Base-by-base conservation (phyloP, 352 stramenopile species). In the Thraustotheca clavata region DNA sequence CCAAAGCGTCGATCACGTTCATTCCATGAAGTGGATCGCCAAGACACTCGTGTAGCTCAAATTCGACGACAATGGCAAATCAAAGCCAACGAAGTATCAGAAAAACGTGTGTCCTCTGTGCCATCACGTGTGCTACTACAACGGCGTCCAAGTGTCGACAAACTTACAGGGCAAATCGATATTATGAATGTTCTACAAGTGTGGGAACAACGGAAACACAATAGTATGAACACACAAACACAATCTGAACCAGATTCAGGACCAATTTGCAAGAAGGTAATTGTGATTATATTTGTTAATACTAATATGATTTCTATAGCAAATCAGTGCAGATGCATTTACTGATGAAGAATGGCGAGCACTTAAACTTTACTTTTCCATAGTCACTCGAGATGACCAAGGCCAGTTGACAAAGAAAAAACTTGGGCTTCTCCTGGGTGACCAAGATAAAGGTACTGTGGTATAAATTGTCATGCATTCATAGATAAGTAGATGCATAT, bases 331-430 rank as follows among this genome's bases (percentile, higher is more conserved):
- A 8, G 81, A 88, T 22, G 68, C 89, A 20, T 92, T 92, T 63
- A 86, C 83, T 40, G 75, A 77, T 46, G 52, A 59, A 7, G 77
- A 92, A 69, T 92, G 83, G 83, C 77, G 84, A 48, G 83, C 83
- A 5, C 67, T 92, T 33, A 88, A 87, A 59, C 70, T 92, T 29
- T 88, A 76, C 26, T 92, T 88, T 60, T 75, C 70, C 20, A 71
- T 90, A 7, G 70, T 90, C 31, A 83, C 89, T 59, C 69, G 89
- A 38, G 76, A 82, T 43, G 79, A 77, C 65, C 85, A 67, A 60
- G 78, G 79, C 27, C 76, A 90, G 43, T 57, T 92, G 32, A 78
- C 86, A 61, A 80, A 92, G 69, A 83, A 92, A 57, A 88, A 83
- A 66, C 88, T 92, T 67, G 78, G 86, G 32, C 76, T 89, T 27